Conservation (phyloP, 495 filamentous ascomycete species). For the Massariosphaeria phaeospora region DNA sequence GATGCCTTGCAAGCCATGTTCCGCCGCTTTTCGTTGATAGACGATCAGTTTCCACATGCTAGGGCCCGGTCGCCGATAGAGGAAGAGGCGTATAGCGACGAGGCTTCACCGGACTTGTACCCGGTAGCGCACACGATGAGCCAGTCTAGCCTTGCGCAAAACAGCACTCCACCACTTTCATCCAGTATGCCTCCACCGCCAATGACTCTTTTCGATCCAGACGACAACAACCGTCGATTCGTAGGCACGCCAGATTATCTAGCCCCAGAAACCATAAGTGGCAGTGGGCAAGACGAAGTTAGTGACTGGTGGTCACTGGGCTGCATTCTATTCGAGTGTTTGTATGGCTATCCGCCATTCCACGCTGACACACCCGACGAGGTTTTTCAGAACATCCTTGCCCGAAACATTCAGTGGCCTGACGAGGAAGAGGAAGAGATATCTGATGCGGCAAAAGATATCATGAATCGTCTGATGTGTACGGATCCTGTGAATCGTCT, state of each 20-base stretch:
- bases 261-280: conserved; percentile 93
- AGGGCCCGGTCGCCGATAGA: conserved; percentile 52
- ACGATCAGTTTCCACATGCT: conserved; percentile 45
- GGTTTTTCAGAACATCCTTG: conserved; percentile 94
- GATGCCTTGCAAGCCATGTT: conserved; percentile 83
- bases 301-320: conserved; percentile 99
- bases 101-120: conserved; percentile 64
- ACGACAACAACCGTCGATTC: conserved; percentile 87
- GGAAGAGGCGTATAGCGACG: conserved; percentile 65
- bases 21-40: conserved; percentile 73
- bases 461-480: conserved; percentile 87
- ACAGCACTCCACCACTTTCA: conserved; percentile 62
- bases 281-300: conserved; percentile 89
- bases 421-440: conserved; percentile 55
- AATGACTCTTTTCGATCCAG: conserved; percentile 93
- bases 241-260: conserved; percentile 97
- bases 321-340: conserved; percentile 94
- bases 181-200: conserved; percentile 80
- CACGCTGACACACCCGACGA: conserved; percentile 85
- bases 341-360: conserved; percentile 90
- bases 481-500: conserved; percentile 73
- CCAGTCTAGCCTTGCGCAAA: conserved; percentile 29
- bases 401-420: conserved; percentile 84
- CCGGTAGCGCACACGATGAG: conserved; percentile 57
- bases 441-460: conserved; percentile 80